These are phyloP conservation scores for Colletotrichum euphorbiae DNA, from an alignment of 2,329 filamentous ascomycete species.

Conservation along the genomic window DNA sequence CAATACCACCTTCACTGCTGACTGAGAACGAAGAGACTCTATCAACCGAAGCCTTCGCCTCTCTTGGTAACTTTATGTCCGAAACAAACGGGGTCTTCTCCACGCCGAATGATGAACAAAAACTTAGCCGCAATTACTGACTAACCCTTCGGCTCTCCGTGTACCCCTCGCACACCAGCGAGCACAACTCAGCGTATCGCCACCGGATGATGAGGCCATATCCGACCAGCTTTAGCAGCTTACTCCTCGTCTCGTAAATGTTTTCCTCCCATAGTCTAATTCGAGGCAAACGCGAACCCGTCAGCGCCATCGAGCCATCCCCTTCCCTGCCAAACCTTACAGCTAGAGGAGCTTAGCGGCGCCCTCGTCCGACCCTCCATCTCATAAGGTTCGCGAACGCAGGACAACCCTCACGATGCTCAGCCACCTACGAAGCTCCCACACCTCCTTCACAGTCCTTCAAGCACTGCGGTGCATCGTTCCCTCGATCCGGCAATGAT, in stretches of 20 bases:
- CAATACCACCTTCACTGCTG: background rate
- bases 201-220: background rate
- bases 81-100: no score
- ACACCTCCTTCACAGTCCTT: background rate
- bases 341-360: background rate
- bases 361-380: slow-evolving; percentile 23
- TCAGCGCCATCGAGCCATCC: background rate
- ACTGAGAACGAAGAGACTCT: background rate
- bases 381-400: slow-evolving; percentile 15
- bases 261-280: background rate
- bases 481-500: slow-evolving; percentile 29
- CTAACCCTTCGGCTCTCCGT: background rate
- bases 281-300: slow-evolving; percentile 4
- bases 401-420: slow-evolving; percentile 10
- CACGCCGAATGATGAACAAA: no score
- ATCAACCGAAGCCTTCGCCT: background rate
- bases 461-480: background rate
- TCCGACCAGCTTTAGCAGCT: background rate
- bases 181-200: slow-evolving; percentile 4
- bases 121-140: no score
- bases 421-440: slow-evolving; percentile 29
- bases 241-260: background rate
- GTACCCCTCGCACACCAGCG: background rate
- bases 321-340: slow-evolving; percentile 3
- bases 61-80: no score